These are phyloP conservation scores for Parastagonospora avenae DNA, from an alignment of 2,329 filamentous ascomycete genomes.

Conservation along the genomic window DNA sequence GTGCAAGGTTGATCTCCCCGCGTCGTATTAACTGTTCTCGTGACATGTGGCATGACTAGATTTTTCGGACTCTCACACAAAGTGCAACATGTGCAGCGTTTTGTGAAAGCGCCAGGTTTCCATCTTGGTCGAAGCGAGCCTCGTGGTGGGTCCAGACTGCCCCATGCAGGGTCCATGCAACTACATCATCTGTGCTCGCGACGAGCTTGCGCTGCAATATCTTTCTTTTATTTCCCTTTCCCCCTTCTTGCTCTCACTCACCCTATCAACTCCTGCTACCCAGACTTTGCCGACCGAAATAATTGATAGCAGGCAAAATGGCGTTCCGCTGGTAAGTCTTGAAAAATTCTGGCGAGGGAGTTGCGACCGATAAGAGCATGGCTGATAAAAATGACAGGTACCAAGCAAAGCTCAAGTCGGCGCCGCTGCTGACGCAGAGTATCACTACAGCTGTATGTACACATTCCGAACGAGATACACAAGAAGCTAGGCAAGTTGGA, in stretches of 20 bases:
- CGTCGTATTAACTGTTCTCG: too few relatives aligned
- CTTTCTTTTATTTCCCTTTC: not conserved
- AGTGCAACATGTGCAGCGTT: too few relatives aligned
- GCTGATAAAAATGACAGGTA: slow-evolving; percentile 67
- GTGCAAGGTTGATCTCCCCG: slow-evolving; percentile 14
- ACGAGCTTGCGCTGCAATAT: slow-evolving; percentile 12
- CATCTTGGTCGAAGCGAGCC: slow-evolving; percentile 1
- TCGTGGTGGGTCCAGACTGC: not conserved
- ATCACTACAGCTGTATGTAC: slow-evolving; percentile 75
- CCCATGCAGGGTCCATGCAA: slow-evolving; percentile 14
- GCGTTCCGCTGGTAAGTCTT: slow-evolving; percentile 52
- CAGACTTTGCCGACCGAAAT: not conserved
- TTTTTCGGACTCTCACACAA: too few relatives aligned
- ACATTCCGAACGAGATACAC: not conserved
- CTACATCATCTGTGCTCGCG: slow-evolving; percentile 19
- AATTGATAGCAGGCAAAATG: slow-evolving; percentile 17
- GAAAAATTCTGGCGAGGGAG: not conserved
- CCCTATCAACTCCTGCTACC: not conserved
- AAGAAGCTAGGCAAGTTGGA: not conserved
- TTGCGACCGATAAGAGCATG: not conserved
- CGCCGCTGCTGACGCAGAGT: slow-evolving; percentile 87
- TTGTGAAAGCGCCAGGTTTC: too few relatives aligned
- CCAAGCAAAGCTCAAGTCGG: slow-evolving; percentile 77
- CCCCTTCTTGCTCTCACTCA: not conserved
- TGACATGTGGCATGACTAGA: too few relatives aligned